Percentiles rank a stretch among this genome's conserved stretches.
These are phyloP conservation scores for Solanum clarkiae DNA, from an alignment of 257 asterid species.

Conservation along the genomic window DNA sequence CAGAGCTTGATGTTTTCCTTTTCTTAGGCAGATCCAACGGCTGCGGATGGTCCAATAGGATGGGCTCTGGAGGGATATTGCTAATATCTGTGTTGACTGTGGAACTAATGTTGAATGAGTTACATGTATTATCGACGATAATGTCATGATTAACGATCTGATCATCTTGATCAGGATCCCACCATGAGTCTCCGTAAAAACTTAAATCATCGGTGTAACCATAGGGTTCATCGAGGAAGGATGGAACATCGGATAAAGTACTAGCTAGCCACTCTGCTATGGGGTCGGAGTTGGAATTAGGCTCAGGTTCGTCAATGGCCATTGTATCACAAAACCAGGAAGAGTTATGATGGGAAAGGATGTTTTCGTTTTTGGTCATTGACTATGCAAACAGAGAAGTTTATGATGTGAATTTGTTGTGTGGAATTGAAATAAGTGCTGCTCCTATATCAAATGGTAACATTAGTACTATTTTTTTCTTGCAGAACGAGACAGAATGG, in stretches of 20 bases:
- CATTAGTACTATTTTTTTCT: constrained; percentile 4
- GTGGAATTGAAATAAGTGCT: constrained; percentile 4
- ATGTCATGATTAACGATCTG: constrained; percentile 32
- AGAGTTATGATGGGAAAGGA: background rate
- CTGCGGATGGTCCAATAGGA: constrained; percentile 12
- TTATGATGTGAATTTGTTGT: constrained; percentile 3
- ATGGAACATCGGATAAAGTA: constrained; percentile 38
- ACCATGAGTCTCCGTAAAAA: constrained; percentile 41
- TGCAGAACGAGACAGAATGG: constrained; percentile 32
- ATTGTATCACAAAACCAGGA: constrained; percentile 8
- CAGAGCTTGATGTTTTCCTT: constrained; percentile 30
- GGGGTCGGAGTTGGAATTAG: constrained; percentile 33
- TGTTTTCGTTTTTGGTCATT: constrained; percentile 7
- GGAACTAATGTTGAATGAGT: constrained; percentile 24
- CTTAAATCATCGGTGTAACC: constrained; percentile 14
- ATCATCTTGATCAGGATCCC: constrained; percentile 24
- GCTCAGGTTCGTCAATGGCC: constrained; percentile 48
- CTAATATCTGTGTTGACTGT: constrained; percentile 9
- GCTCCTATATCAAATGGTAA: constrained; percentile 7
- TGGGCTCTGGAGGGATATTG: constrained; percentile 15
- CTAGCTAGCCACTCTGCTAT: constrained; percentile 46
- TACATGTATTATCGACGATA: constrained; percentile 14
- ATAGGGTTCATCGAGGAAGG: constrained; percentile 56
- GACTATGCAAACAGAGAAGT: background rate
- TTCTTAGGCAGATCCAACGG: constrained; percentile 32